These are phyloP conservation scores for Anisodus tanguticus DNA, from an alignment of 257 asterid genomes.

Conservation along the genomic window DNA sequence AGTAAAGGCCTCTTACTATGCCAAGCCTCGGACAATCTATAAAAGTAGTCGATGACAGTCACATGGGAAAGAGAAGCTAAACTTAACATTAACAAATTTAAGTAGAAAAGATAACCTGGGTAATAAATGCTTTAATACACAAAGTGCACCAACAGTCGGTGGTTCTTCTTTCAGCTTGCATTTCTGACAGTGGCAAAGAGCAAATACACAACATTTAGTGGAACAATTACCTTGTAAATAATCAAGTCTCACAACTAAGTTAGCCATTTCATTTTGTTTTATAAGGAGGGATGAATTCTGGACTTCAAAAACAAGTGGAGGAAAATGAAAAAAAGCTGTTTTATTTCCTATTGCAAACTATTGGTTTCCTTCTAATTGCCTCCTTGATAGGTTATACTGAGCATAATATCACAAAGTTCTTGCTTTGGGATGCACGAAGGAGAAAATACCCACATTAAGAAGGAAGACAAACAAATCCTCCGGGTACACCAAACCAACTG, in stretches of 20 bases:
- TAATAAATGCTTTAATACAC: conserved; percentile 89
- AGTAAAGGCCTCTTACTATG: conserved; percentile 79
- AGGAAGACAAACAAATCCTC: conserved; percentile 82
- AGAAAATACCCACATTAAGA: conserved; percentile 71
- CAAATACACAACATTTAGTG: neutral
- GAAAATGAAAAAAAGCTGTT: neutral
- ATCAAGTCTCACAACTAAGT: neutral
- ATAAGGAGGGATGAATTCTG: neutral
- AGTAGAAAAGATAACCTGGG: conserved; percentile 66
- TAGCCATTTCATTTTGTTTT: neutral
- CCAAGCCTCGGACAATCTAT: conserved; percentile 94
- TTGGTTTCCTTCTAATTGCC: neutral
- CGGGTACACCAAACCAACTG: conserved; percentile 86
- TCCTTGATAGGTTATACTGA: conserved; percentile 20
- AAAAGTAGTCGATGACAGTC: conserved; percentile 42
- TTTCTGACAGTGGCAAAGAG: conserved; percentile 61
- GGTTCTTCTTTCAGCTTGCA: conserved; percentile 95
- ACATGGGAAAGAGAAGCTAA: conserved; percentile 29
- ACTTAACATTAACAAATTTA: conserved; percentile 20
- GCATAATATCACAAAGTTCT: neutral
- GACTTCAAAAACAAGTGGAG: conserved; percentile 6
- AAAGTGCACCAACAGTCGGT: conserved; percentile 83
- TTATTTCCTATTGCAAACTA: neutral
- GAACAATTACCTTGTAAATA: conserved; percentile 7
- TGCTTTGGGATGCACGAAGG: neutral